These are phyloP conservation scores for Sporothrix variecibatus DNA, from an alignment of 2,329 filamentous ascomycete genomes.

Conservation along the genomic window DNA sequence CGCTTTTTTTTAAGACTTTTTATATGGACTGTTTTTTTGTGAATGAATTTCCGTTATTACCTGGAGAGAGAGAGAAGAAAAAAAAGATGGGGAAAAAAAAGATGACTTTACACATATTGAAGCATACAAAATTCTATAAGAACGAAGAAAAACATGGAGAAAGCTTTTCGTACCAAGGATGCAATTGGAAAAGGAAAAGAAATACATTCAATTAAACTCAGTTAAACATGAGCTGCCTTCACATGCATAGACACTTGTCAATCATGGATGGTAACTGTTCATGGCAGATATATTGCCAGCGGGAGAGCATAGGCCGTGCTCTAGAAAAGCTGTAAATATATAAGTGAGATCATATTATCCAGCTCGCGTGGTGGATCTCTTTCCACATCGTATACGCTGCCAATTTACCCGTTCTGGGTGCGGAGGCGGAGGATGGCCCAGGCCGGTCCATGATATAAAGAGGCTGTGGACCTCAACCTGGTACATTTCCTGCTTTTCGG, in stretches of 20 bases:
- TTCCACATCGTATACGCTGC: background rate
- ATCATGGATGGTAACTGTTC: background rate
- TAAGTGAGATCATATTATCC: background rate
- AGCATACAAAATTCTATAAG: too few relatives aligned
- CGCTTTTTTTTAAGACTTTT: background rate
- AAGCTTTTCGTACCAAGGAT: too few relatives aligned
- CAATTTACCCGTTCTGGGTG: slow-evolving; percentile 20
- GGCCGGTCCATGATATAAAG: slow-evolving; percentile 3
- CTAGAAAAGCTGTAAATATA: background rate
- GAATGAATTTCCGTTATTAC: too few relatives aligned
- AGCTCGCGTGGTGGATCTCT: background rate
- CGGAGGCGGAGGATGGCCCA: slow-evolving; percentile 16
- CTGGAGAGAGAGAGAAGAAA: too few relatives aligned
- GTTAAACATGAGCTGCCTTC: too few relatives aligned
- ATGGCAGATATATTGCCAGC: background rate
- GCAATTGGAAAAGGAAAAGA: too few relatives aligned
- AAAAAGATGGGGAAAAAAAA: too few relatives aligned
- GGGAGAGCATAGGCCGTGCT: slow-evolving; percentile 7
- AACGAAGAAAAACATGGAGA: too few relatives aligned
- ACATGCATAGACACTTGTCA: too few relatives aligned
- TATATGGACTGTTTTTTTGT: too few relatives aligned
- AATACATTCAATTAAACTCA: too few relatives aligned
- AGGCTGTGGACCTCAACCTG: background rate
- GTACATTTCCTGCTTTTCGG: background rate
- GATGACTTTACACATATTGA: too few relatives aligned